These are phyloP conservation scores for Viridothelium virens DNA, from an alignment of 495 filamentous ascomycete genomes.

Conservation along the genomic window DNA sequence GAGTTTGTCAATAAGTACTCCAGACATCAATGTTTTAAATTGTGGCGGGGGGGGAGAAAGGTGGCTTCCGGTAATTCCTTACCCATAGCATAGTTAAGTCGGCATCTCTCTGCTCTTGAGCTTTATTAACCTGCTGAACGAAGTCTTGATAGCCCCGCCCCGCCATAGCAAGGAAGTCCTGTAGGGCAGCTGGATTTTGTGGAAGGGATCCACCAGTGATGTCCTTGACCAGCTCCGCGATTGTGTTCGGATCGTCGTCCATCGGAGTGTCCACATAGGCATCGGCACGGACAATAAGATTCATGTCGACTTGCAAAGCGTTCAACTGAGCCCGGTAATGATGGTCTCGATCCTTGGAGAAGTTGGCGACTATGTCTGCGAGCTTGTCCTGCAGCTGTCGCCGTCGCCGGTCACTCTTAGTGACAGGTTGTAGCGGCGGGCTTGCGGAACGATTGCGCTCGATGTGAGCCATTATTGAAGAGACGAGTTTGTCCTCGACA, in stretches of 20 bases:
- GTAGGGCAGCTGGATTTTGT: constrained; percentile 26
- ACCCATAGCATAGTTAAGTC: constrained; percentile 70
- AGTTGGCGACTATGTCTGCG: constrained; percentile 60
- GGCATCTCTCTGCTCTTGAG: constrained; percentile 74
- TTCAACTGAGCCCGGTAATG: constrained; percentile 85
- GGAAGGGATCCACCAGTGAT: constrained; percentile 26
- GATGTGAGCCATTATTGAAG: not conserved
- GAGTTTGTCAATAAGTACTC: not conserved
- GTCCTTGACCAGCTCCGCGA: constrained; percentile 50
- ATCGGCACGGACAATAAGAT: constrained; percentile 72
- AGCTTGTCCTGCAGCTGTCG: constrained; percentile 70
- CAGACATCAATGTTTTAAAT: not conserved
- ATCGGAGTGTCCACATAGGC: constrained; percentile 66
- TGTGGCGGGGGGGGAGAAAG: not conserved
- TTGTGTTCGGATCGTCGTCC: constrained; percentile 59
- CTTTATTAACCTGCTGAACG: constrained; percentile 74
- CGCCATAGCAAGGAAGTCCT: constrained; percentile 45
- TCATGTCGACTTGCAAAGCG: constrained; percentile 81
- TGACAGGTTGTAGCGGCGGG: constrained; percentile 38
- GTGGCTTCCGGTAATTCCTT: constrained; percentile 31
- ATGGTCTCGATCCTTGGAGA: constrained; percentile 69
- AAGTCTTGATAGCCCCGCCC: constrained; percentile 75
- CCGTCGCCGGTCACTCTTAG: constrained; percentile 87
- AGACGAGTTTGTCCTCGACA: not conserved
- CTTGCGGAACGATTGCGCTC: constrained; percentile 17